A percentile compares a stretch with the other conserved stretches of the same genome.
Conservation (phyloP, 805 yeast species). For the Nakazawaea anatomiae region DNA sequence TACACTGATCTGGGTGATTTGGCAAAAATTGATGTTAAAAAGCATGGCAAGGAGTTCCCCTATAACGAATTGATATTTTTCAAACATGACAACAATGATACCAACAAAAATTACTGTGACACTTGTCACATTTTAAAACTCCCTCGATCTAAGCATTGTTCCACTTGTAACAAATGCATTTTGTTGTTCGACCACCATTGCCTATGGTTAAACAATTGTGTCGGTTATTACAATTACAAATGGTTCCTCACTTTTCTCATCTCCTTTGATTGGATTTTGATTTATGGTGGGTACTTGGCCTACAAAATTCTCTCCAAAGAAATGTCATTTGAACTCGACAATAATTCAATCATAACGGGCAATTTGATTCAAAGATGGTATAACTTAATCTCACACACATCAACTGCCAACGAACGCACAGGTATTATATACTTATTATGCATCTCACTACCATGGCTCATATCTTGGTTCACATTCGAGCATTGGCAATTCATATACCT, state of each 20-base stretch:
- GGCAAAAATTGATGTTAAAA: slow-evolving; percentile 14
- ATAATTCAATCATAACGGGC: slow-evolving; percentile 7
- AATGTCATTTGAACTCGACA: not conserved
- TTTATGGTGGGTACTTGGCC: slow-evolving; percentile 36
- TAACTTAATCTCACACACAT: slow-evolving; percentile 21
- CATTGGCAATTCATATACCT: slow-evolving; percentile 42
- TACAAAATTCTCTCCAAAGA: slow-evolving; percentile 17
- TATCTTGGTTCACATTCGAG: slow-evolving; percentile 30
- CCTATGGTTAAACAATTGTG: slow-evolving; percentile 47
- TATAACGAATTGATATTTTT: slow-evolving; percentile 39
- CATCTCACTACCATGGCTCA: slow-evolving; percentile 28
- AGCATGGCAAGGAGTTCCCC: slow-evolving; percentile 18
- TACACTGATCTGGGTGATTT: slow-evolving; percentile 38
- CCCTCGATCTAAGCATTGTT: slow-evolving; percentile 72
- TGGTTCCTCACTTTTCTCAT: slow-evolving; percentile 40
- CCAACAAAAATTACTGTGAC: slow-evolving; percentile 35
- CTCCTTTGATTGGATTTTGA: slow-evolving; percentile 25
- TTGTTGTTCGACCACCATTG: slow-evolving; percentile 62
- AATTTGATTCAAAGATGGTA: slow-evolving; percentile 14
- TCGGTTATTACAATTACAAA: slow-evolving; percentile 45
- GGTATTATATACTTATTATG: slow-evolving; percentile 38
- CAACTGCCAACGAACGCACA: slow-evolving; percentile 29
- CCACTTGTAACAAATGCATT: slow-evolving; percentile 61
- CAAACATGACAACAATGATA: slow-evolving; percentile 15
- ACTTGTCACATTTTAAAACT: slow-evolving; percentile 73